These are phyloP conservation scores for Nelumbo lutea DNA, from an alignment of 164 flowering plant genomes.

Conservation along the genomic window DNA sequence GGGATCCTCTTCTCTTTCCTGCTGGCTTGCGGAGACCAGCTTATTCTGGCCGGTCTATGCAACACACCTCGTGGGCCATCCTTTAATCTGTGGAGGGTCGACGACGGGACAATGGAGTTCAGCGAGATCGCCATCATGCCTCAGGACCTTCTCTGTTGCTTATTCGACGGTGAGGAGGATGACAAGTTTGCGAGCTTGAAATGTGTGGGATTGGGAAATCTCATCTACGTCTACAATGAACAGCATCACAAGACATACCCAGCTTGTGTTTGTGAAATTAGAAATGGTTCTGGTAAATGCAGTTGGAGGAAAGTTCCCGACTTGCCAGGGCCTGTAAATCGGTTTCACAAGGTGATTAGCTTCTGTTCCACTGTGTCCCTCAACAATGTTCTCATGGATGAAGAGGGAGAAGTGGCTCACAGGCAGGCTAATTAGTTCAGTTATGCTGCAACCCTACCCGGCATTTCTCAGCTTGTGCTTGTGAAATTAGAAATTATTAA, in stretches of 20 bases:
- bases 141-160: slow-evolving; percentile 35
- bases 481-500: slow-evolving; percentile 33
- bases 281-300: slow-evolving; percentile 25
- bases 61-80: slow-evolving; percentile 29
- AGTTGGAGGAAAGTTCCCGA: slow-evolving; percentile 56
- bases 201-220: slow-evolving; percentile 56
- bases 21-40: slow-evolving; percentile 33
- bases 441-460: no score
- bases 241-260: slow-evolving; percentile 50
- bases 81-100: slow-evolving; percentile 51
- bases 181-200: slow-evolving; percentile 60
- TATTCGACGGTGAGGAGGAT: slow-evolving; percentile 53
- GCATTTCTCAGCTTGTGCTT: slow-evolving; percentile 46
- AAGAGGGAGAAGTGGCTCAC: no score
- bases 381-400: slow-evolving; percentile 10
- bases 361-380: slow-evolving; percentile 51
- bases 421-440: no score
- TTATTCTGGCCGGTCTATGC: slow-evolving; percentile 62
- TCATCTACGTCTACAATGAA: slow-evolving; percentile 62
- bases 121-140: slow-evolving; percentile 62
- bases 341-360: slow-evolving; percentile 55
- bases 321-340: slow-evolving; percentile 49
- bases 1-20: slow-evolving; percentile 56
- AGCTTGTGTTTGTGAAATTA: slow-evolving; percentile 57
- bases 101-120: slow-evolving; percentile 51